These are phyloP conservation scores for Cymbopogon citratus DNA, from an alignment of 176 grass and related monocot genomes.

Conservation along the genomic window DNA sequence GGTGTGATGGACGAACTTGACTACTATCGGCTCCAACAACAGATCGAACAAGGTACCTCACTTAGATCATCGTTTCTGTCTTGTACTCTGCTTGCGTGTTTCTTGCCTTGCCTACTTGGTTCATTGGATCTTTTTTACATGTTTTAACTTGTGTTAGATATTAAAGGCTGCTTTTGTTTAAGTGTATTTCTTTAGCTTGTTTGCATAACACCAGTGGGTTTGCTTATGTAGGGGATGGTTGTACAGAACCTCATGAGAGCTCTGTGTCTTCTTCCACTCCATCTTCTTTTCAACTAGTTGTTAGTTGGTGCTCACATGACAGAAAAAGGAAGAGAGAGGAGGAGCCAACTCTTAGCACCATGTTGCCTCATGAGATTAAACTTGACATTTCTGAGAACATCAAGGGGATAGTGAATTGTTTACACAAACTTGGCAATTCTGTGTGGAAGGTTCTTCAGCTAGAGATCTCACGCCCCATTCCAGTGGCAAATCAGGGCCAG, in stretches of 20 bases:
- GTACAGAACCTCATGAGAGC: neutral
- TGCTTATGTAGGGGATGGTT: neutral
- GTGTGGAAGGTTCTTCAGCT: too few relatives aligned
- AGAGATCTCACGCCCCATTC: too few relatives aligned
- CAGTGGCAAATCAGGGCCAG: too few relatives aligned
- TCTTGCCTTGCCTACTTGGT: too few relatives aligned
- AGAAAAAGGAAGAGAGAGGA: neutral
- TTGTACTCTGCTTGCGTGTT: neutral
- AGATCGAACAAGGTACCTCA: neutral
- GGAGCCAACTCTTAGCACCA: neutral
- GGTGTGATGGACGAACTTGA: slow-evolving; percentile 3
- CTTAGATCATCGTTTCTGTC: neutral
- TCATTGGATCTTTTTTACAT: too few relatives aligned
- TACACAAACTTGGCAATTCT: too few relatives aligned
- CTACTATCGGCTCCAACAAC: neutral
- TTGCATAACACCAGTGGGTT: neutral
- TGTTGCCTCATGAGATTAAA: neutral
- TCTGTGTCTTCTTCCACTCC: neutral
- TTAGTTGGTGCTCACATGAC: neutral
- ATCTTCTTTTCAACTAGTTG: neutral
- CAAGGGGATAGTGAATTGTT: too few relatives aligned
- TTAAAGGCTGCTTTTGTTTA: neutral
- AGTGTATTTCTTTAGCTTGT: neutral
- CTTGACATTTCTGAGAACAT: too few relatives aligned
- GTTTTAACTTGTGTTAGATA: neutral